Percentiles rank a stretch among this genome's conserved stretches.
phyloP scores from a whole-genome alignment of 2,329 filamentous ascomycete genomes.

The Chrysoporthe austroafricana region DNA sequence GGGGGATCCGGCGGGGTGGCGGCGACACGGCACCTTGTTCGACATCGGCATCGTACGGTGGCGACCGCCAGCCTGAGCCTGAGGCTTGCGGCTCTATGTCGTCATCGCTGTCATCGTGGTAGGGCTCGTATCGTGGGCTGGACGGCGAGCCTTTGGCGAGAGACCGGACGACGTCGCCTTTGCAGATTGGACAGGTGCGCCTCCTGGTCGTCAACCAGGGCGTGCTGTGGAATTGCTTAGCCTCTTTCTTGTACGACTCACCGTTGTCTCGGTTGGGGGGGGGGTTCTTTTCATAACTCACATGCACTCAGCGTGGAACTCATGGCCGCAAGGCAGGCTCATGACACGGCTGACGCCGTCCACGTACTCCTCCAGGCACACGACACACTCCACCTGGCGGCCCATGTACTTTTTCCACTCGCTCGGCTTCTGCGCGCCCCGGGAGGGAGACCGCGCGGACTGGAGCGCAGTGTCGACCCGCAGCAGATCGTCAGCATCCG shows the following conservation, averaged over 20 bases:
- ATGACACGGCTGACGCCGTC: constrained; percentile 94
- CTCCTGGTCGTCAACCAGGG: constrained; percentile 95
- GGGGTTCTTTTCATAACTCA: constrained; percentile 57
- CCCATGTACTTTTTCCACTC: constrained; percentile 71
- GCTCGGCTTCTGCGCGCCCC: constrained; percentile 55
- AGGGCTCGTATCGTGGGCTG: constrained; percentile 57
- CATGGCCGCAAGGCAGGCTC: constrained; percentile 95
- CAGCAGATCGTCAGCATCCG: constrained; percentile 52
- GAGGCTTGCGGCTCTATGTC: constrained; percentile 38
- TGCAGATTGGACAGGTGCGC: constrained; percentile 98
- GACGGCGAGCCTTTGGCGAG: constrained; percentile 59
- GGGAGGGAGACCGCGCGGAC: constrained; percentile 40
- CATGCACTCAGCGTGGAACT: constrained; percentile 99
- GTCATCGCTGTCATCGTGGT: constrained; percentile 57
- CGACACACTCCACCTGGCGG: constrained; percentile 83
- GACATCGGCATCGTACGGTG: constrained; percentile 43
- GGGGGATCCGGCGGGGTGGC: constrained; percentile 26
- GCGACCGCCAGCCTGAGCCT: constrained; percentile 19
- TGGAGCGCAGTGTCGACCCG: constrained; percentile 48
- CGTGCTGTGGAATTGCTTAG: constrained; percentile 61
- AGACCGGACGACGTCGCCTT: constrained; percentile 87
- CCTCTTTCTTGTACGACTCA: constrained; percentile 6
- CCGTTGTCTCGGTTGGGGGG: too few species aligned
- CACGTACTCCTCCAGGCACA: constrained; percentile 94
- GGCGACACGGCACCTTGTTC: constrained; percentile 47